A percentile compares a stretch with the other conserved stretches of the same genome.
These are phyloP conservation scores for Alternaria tenuissima DNA, from an alignment of 2,329 filamentous ascomycete genomes.

Conservation along the genomic window DNA sequence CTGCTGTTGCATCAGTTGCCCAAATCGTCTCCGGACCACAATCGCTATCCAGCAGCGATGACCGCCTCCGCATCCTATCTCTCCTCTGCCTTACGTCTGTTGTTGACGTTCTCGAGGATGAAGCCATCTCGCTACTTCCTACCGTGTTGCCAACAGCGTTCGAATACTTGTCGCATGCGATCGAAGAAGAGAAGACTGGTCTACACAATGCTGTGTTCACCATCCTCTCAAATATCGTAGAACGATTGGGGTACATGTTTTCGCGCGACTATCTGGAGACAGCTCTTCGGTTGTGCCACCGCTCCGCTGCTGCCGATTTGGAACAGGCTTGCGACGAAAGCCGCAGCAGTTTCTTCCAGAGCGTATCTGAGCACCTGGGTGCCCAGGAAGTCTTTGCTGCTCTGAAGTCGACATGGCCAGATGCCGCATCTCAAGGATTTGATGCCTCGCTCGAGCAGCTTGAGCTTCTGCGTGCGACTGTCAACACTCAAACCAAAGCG, in stretches of 20 bases:
- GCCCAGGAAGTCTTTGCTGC: conserved; percentile 78
- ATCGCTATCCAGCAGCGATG: conserved; percentile 78
- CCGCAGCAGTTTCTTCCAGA: conserved; percentile 73
- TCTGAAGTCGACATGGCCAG: conserved; percentile 75
- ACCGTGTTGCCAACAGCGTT: conserved; percentile 76
- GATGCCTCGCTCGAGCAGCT: conserved; percentile 69
- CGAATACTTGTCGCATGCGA: conserved; percentile 71
- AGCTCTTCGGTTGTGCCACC: conserved; percentile 75
- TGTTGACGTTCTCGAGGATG: conserved; percentile 86
- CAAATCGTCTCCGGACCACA: conserved; percentile 77
- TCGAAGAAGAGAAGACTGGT: conserved; percentile 63
- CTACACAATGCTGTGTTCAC: conserved; percentile 85
- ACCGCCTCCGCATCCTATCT: conserved; percentile 80
- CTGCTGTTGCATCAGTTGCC: conserved; percentile 77
- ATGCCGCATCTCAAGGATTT: conserved; percentile 69
- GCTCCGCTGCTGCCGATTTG: conserved; percentile 70
- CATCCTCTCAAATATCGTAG: conserved; percentile 79
- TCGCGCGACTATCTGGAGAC: conserved; percentile 76
- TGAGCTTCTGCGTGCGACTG: conserved; percentile 71
- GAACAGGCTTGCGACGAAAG: conserved; percentile 70
- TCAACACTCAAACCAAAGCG: conserved; percentile 81
- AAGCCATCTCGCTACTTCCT: conserved; percentile 83
- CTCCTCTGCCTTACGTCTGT: conserved; percentile 88
- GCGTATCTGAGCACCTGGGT: conserved; percentile 80
- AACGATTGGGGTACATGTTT: conserved; percentile 89